These are phyloP conservation scores for Scleromitrula shiraiana DNA, from an alignment of 2,329 filamentous ascomycete species.

Conservation along the genomic window DNA sequence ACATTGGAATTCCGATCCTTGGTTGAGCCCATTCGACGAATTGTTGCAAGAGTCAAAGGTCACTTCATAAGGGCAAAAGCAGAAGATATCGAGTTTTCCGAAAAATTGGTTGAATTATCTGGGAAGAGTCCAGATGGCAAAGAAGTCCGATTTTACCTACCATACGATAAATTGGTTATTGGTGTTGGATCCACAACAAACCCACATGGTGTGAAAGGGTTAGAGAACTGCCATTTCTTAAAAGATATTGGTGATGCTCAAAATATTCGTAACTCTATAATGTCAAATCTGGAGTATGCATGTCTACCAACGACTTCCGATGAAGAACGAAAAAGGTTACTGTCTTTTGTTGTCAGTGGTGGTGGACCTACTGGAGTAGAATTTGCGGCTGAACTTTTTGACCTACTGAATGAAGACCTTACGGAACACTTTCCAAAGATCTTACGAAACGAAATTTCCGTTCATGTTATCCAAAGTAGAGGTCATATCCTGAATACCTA, in stretches of 20 bases:
- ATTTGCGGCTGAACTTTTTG: slow-evolving; percentile 92
- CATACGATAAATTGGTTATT: slow-evolving; percentile 93
- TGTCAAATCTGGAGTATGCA: slow-evolving; percentile 82
- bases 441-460: slow-evolving; percentile 93
- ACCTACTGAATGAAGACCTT: slow-evolving; percentile 92
- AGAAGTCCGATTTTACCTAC: slow-evolving; percentile 81
- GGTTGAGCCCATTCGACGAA: slow-evolving; percentile 85
- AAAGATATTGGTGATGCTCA: slow-evolving; percentile 93
- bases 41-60: slow-evolving; percentile 68
- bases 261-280: slow-evolving; percentile 77
- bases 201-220: slow-evolving; percentile 87
- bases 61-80: slow-evolving; percentile 87
- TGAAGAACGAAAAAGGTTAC: slow-evolving; percentile 73
- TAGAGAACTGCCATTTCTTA: slow-evolving; percentile 89
- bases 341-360: slow-evolving; percentile 94
- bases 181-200: slow-evolving; percentile 90
- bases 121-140: slow-evolving; percentile 63
- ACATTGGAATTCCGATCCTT: slow-evolving; percentile 86
- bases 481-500: slow-evolving; percentile 97
- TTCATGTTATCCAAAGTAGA: slow-evolving; percentile 91
- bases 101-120: slow-evolving; percentile 82
- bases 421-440: slow-evolving; percentile 76
- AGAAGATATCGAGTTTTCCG: slow-evolving; percentile 82
- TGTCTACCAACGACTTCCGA: slow-evolving; percentile 90
- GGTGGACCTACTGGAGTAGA: slow-evolving; percentile 96